Conservation (phyloP, 441 rosid genomes). For the Macaranga tanarius region DNA sequence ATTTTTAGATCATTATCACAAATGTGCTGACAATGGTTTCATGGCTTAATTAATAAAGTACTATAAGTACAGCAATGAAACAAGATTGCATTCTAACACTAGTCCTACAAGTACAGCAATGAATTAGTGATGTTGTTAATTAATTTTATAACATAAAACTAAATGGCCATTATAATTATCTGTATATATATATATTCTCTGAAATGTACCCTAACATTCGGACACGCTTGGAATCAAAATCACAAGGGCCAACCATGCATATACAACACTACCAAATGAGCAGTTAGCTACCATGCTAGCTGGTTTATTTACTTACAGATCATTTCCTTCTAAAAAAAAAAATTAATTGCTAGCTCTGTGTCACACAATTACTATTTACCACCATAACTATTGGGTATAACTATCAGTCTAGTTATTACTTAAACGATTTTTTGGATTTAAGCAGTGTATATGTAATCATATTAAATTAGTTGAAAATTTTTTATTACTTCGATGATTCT, state of each 20-base stretch:
- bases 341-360: too few relatives aligned
- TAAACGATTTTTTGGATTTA: not conserved
- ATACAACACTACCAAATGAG: not conserved
- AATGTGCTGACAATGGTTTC: constrained; percentile 1
- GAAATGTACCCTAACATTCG: constrained; percentile 29
- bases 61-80: constrained; percentile 6
- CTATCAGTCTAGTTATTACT: too few relatives aligned
- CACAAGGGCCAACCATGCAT: constrained; percentile 28
- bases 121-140: too few relatives aligned
- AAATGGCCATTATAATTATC: constrained; percentile 10
- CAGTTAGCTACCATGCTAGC: not conserved
- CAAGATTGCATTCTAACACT: constrained; percentile 4
- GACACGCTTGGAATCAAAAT: constrained; percentile 25
- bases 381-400: too few relatives aligned
- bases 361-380: not conserved
- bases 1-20: not conserved
- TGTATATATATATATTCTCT: constrained; percentile 12
- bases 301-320: constrained; percentile 15
- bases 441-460: too few relatives aligned
- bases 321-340: not conserved
- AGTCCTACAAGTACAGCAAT: constrained; percentile 13
- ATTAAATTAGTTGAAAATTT: too few relatives aligned
- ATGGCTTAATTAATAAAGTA: constrained; percentile 12
- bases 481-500: too few relatives aligned
- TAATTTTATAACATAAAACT: constrained; percentile 1